Evolutionary conservation across 352 stramenopile genomes (phyloP), one percentile per base, ranked within the genome.

Genomic region (Phytophthora palmivora): DNA sequence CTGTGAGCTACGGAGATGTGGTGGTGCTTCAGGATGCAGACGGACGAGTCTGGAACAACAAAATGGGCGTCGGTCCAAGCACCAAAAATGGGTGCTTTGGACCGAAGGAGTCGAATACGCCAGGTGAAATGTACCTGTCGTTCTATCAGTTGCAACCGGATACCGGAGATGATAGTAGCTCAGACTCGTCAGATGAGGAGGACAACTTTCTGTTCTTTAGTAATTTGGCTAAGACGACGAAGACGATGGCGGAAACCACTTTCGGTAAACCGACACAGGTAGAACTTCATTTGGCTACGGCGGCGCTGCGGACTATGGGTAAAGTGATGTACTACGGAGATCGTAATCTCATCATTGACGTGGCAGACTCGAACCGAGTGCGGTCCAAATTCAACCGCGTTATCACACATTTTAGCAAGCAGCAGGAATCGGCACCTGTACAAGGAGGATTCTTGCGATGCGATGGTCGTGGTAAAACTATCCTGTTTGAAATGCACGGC

Each of bases 331-430:
- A 90, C 62, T 94, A 92, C 49, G 84, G 83, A 12, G 84, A 95
- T 58, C 55, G 56, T 0, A 92, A 94, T 37, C 62, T 95, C 9
- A 78, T 92, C 22, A 91, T 95, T 37, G 79, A 92, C 48, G 84
- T 95, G 7, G 83, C 74, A 1, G 81, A 95, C 64, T 94, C 84
- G 51, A 94, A 95, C 45, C 84, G 87, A 7, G 63, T 88, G 21
- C 81, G 83, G 18, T 91, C 81, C 36, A 93, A 92, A 63, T 92
- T 95, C 58, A 92, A 95, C 32, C 84, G 82, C 28, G 78, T 95
- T 19, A 81, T 95, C 43, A 94, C 84, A 11, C 82, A 92, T 50
- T 91, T 86, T 32, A 79, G 79, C 56, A 92, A 93, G 66, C 68
- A 72, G 16, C 82, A 79, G 37, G 86, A 90, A 36, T 43, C 75